phyloP scores from a whole-genome alignment of 148 eudicot genomes.

The Fagopyrum esculentum region DNA sequence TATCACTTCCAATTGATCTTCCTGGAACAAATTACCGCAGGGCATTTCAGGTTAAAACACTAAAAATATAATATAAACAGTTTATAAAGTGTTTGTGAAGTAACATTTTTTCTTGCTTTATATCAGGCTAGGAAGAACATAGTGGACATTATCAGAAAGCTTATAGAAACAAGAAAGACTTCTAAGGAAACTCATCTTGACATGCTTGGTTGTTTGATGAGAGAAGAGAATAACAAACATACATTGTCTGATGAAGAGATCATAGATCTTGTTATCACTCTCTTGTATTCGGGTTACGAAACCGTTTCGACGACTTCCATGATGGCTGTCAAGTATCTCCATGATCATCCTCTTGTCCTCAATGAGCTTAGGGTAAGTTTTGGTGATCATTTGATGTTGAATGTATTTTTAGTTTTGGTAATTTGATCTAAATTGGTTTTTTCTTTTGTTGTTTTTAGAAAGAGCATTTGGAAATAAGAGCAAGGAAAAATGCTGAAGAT shows the following conservation, averaged over 20 bases:
- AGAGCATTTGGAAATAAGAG: conserved; percentile 84
- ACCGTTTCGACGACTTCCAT: conserved; percentile 97
- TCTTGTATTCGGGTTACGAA: conserved; percentile 94
- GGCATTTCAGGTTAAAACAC: conserved; percentile 61
- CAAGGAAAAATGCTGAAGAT: conserved; percentile 63
- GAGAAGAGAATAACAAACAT: conserved; percentile 35
- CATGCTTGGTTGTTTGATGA: conserved; percentile 67
- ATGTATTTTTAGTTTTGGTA: neutral
- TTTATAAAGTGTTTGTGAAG: neutral
- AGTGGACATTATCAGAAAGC: conserved; percentile 40
- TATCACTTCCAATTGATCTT: conserved; percentile 88
- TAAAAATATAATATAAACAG: neutral
- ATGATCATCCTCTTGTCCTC: conserved; percentile 92
- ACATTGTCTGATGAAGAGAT: conserved; percentile 84
- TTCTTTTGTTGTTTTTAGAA: conserved; percentile 36
- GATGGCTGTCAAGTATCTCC: conserved; percentile 99
- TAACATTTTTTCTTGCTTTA: conserved; percentile 8
- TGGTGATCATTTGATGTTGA: neutral
- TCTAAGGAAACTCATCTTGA: conserved; percentile 40
- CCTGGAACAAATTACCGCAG: conserved; percentile 77
- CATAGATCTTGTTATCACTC: conserved; percentile 89
- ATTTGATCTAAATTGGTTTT: neutral
- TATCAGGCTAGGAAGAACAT: conserved; percentile 81
- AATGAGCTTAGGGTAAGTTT: conserved; percentile 71
- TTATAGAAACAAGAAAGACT: conserved; percentile 64